Evolutionary conservation across 1,139 yeast genomes (phyloP), one percentile per base, ranked within the genome.

Genomic region (Hemisphaericaspora xylofermentans): DNA sequence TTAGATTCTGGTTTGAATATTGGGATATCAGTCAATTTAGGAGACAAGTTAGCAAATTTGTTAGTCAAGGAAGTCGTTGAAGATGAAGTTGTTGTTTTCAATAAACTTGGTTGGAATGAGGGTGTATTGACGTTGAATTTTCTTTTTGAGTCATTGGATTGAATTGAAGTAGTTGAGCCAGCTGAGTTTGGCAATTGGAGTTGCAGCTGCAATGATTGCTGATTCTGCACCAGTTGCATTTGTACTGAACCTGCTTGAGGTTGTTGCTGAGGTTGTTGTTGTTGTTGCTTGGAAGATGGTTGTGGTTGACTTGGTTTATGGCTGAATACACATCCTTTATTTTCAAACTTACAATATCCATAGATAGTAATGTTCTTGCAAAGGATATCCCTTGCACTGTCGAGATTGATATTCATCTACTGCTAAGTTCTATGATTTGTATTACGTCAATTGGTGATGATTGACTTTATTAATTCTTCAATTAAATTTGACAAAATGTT

Each of bases 271-370:
- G 47, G 35, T 18, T 37, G 37, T 19, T 43, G 43, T 39, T 35
- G 46, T 36, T 35, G 45, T 42, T 25, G 54, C 33, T 15, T 30
- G 38, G 38, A n/a, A 33, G 35, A 21, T 25, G 49, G 44, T 21
- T 31, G 48, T 17, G 57, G 45, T 51, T 53, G 54, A 63, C 30
- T 42, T 21, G 35, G 46, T 36, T 77, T 80, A 55, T 88, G 96
- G 42, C 80, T 81, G 59, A 88, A 88, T 2, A 85, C 86, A 60
- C 96, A 88, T 15, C 96, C 96, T 56, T 88, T 88, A 52, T 86
- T 86, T 52, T 87, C 93, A 64, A 78, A 88, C 61, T 88, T 88
- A 69, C 97, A 89, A 55, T 78, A 88, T 8, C 96, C 97, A 64
- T 88, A 89, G 36, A 88, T 87, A 40, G 84, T 78, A 43, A 88